Conservation (phyloP, 2,329 filamentous ascomycete species). For the Aureobasidium vineae region DNA sequence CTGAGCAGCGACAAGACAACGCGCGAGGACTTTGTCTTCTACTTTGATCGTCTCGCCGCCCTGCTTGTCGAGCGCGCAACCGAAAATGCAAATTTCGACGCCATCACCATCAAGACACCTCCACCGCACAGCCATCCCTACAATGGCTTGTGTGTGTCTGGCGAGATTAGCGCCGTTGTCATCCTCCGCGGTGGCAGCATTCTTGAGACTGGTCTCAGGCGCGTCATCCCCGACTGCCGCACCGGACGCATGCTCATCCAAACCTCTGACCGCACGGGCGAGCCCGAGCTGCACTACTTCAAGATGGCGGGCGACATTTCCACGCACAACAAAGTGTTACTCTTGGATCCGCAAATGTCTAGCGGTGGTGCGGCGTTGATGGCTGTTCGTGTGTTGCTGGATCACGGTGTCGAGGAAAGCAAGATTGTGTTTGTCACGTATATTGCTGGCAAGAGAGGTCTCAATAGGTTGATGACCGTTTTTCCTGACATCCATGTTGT, state of each 20-base stretch:
- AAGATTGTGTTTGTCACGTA: slow-evolving; percentile 92
- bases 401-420: slow-evolving; percentile 83
- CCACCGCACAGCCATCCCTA: slow-evolving; percentile 66
- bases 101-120: slow-evolving; percentile 66
- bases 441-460: slow-evolving; percentile 76
- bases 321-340: slow-evolving; percentile 73
- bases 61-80: slow-evolving; percentile 80
- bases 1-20: slow-evolving; percentile 75
- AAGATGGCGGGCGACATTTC: slow-evolving; percentile 73
- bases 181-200: slow-evolving; percentile 85
- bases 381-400: slow-evolving; percentile 93
- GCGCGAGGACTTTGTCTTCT: slow-evolving; percentile 93
- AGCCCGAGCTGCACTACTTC: slow-evolving; percentile 89
- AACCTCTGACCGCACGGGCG: slow-evolving; percentile 72
- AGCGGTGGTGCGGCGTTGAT: slow-evolving; percentile 83
- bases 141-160: slow-evolving; percentile 66
- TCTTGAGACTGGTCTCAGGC: slow-evolving; percentile 81
- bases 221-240: slow-evolving; percentile 88
- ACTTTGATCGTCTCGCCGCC: slow-evolving; percentile 87
- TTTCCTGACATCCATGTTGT: slow-evolving; percentile 87
- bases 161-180: slow-evolving; percentile 78
- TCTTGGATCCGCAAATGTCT: slow-evolving; percentile 93
- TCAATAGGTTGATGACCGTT: slow-evolving; percentile 82
- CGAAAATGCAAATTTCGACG: slow-evolving; percentile 65
- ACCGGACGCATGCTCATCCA: slow-evolving; percentile 90